Base-by-base conservation (phyloP, 1,139 yeast species). In the Suhomyces bolitotheri region DNA sequence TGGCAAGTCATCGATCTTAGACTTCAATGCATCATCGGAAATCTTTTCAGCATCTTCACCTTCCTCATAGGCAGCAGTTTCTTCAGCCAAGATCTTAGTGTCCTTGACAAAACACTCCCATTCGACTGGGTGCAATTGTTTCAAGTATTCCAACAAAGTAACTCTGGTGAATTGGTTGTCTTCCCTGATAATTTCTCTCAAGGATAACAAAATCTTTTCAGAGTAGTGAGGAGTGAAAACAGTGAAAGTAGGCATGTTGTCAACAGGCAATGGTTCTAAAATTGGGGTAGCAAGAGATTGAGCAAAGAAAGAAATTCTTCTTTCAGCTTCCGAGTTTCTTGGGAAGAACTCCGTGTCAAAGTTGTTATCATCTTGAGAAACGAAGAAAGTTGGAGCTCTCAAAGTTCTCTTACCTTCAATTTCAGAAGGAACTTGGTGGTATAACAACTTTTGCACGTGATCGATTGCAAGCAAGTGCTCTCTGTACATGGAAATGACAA, bases 61-160 rank as follows among this genome's bases (percentile, higher is more conserved):
- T 51, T 77, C 77, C 59, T 83, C 89, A 51, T 76, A 84, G 25
- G 90, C 90, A 55, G 92, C 92, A 46, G 95, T 86, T 72, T 94
- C 99, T 66, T 92, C 99, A 43, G 98, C 97, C 60, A 92, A 77
- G 61, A 92, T 90, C 78, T 92, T 92, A 41, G 98, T 92, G 65
- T 92, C 98, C 71, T 92, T 92, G 47, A 92, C 98, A 55, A 92
- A 92, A 68, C 97, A 90, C 53, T 92, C 98, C 98, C 98, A 92
- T 71, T 92, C 98, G 49, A 92, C 95, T 33, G 97, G 97, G 63
- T 92, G 97, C 56, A 92, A 77, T 72, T 92, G 98, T 68, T 92
- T 92, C 74, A 92, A 80, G 64, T 92, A 92, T 71, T 92, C 98
- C 63, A 92, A 77, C 51, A 92, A 73, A 13, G 98, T 92, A 44